Conservation (phyloP, 1,139 yeast genomes). For the Torulaspora pretoriensis region DNA sequence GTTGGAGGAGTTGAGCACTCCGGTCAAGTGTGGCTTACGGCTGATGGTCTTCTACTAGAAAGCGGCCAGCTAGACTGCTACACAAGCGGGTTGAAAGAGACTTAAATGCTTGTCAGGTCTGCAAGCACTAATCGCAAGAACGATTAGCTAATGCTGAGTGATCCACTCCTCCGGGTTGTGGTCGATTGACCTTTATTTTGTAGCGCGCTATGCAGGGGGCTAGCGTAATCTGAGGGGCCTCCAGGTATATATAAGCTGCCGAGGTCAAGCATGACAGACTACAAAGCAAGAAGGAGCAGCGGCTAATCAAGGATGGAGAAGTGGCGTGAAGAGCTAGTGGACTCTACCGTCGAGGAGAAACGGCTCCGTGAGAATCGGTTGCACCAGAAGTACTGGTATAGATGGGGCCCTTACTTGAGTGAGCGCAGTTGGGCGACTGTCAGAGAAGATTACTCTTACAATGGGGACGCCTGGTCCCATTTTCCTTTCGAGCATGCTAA, state of each 20-base stretch:
- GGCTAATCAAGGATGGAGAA: slow-evolving; percentile 17
- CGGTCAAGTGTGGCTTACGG: no score
- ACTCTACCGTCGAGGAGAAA: slow-evolving; percentile 58
- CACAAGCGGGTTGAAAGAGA: no score
- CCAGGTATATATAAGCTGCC: background rate
- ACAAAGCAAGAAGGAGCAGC: background rate
- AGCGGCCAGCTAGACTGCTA: no score
- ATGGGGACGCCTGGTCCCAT: slow-evolving; percentile 91
- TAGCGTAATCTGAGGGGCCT: background rate
- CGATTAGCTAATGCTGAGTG: background rate
- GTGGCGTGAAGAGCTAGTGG: slow-evolving; percentile 31
- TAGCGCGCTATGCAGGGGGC: background rate
- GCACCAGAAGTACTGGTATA: slow-evolving; percentile 64
- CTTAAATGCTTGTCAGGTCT: no score
- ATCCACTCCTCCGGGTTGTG: background rate
- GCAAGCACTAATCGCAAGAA: no score
- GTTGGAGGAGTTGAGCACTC: no score
- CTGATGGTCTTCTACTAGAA: no score
- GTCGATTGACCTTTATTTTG: background rate
- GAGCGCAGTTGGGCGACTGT: slow-evolving; percentile 95
- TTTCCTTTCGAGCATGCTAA: slow-evolving; percentile 87
- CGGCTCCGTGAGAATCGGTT: slow-evolving; percentile 59
- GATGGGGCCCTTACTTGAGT: slow-evolving; percentile 91
- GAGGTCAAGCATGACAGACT: background rate
- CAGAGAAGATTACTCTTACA: slow-evolving; percentile 80